phyloP scores from a whole-genome alignment of 306 rosid genomes.

The Quercus engelmannii region DNA sequence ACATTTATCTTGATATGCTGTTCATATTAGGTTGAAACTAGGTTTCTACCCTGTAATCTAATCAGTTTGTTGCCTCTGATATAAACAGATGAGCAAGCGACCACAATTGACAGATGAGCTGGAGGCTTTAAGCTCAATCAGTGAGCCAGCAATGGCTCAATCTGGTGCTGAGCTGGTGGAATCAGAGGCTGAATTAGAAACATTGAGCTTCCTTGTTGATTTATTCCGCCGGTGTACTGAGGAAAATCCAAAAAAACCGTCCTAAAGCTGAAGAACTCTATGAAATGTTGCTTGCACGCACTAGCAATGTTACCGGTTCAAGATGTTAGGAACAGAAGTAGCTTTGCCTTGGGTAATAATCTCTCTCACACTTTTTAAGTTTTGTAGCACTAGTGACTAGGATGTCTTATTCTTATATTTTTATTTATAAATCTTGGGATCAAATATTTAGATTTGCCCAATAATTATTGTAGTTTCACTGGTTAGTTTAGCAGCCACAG shows the following conservation, averaged over 20 bases:
- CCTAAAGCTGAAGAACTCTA: constrained; percentile 72
- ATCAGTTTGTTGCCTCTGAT: constrained; percentile 8
- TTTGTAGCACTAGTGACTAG: constrained; percentile 18
- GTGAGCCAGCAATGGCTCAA: constrained; percentile 56
- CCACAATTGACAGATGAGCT: constrained; percentile 66
- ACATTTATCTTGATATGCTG: neutral
- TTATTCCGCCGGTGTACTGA: constrained; percentile 65
- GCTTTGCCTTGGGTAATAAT: constrained; percentile 24
- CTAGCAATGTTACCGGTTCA: constrained; percentile 26
- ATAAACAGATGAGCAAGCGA: constrained; percentile 53
- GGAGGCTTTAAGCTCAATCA: constrained; percentile 43
- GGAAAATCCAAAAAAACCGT: constrained; percentile 61
- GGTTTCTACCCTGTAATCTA: neutral
- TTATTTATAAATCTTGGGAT: constrained; percentile 9
- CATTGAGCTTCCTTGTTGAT: constrained; percentile 56
- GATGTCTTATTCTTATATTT: constrained; percentile 19
- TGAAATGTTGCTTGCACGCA: constrained; percentile 43
- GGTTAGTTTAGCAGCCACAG: constrained; percentile 23
- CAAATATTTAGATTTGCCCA: neutral
- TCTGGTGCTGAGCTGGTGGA: constrained; percentile 46
- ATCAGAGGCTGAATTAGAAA: constrained; percentile 36
- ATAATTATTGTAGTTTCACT: constrained; percentile 18
- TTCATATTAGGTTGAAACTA: neutral
- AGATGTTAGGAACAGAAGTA: constrained; percentile 32
- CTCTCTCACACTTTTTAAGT: constrained; percentile 7